Conservation (phyloP, 495 filamentous ascomycete genomes). For the Margaritispora aquatica region DNA sequence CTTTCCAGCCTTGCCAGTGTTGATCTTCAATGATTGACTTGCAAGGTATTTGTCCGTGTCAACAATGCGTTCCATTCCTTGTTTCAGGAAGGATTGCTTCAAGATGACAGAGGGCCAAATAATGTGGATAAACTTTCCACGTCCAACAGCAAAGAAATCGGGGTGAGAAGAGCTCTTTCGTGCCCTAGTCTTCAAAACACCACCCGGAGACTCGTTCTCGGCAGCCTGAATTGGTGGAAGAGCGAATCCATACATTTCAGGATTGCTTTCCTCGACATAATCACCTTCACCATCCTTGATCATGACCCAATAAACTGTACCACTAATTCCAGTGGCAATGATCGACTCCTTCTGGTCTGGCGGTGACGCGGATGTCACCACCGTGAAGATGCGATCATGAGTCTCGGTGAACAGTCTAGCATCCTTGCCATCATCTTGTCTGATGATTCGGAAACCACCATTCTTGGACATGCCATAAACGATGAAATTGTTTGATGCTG, state of each 20-base stretch:
- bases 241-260: conserved; percentile 72
- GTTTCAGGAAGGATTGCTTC: conserved; percentile 60
- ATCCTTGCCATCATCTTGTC: conserved; percentile 87
- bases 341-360: conserved; percentile 61
- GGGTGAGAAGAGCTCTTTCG: conserved; percentile 81
- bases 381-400: conserved; percentile 87
- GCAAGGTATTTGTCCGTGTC: conserved; percentile 81
- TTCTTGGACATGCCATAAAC: conserved; percentile 88
- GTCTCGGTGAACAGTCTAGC: conserved; percentile 82
- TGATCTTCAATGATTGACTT: conserved; percentile 82
- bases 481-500: conserved; percentile 87
- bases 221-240: conserved; percentile 72
- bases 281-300: conserved; percentile 66
- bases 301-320: conserved; percentile 86
- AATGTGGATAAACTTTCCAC: conserved; percentile 91
- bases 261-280: conserved; percentile 53
- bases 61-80: conserved; percentile 64
- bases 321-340: conserved; percentile 87
- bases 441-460: conserved; percentile 84
- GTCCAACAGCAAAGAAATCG: conserved; percentile 89
- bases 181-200: conserved; percentile 91
- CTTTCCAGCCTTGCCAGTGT: conserved; percentile 95
- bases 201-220: conserved; percentile 75
- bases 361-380: conserved; percentile 66
- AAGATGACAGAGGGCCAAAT: conserved; percentile 76